Evolutionary conservation across 2,329 filamentous ascomycete species (phyloP).

Genomic region (Leptographium radiaticola): DNA sequence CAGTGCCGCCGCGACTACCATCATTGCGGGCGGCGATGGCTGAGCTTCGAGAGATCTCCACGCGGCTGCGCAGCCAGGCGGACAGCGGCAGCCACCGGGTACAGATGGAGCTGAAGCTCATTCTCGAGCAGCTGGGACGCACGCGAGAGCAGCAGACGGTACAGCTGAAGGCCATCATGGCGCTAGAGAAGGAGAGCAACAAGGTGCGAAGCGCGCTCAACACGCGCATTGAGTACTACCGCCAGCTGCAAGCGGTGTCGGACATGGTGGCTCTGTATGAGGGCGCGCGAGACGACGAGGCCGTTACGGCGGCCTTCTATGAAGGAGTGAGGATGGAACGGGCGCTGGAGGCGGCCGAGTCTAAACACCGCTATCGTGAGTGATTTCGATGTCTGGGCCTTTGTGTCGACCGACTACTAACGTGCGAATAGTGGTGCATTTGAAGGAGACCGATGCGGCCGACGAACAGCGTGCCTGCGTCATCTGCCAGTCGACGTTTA

Average conservation of each 20-base stretch:
- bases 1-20: conserved; percentile 26
- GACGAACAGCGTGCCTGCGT: conserved; percentile 60
- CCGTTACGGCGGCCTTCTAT: conserved; percentile 26
- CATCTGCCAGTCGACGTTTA: conserved; percentile 70
- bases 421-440: conserved; percentile 37
- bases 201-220: conserved; percentile 72
- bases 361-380: conserved; percentile 63
- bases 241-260: conserved; percentile 80
- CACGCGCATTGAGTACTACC: conserved; percentile 74
- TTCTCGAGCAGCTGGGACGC: conserved; percentile 47
- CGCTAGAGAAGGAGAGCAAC: conserved; percentile 58
- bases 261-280: conserved; percentile 72
- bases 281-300: conserved; percentile 41
- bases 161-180: conserved; percentile 34
- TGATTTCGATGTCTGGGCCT: conserved; percentile 6
- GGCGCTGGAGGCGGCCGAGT: conserved; percentile 48
- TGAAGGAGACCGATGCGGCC: conserved; percentile 45
- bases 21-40: conserved; percentile 61
- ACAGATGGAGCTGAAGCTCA: conserved; percentile 49
- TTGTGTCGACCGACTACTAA: no score
- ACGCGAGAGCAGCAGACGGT: conserved; percentile 40
- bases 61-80: conserved; percentile 44
- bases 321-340: conserved; percentile 38
- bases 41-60: conserved; percentile 50
- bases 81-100: conserved; percentile 40